Conservation (phyloP, 305 asterid genomes). For the Petunia hybrid region DNA sequence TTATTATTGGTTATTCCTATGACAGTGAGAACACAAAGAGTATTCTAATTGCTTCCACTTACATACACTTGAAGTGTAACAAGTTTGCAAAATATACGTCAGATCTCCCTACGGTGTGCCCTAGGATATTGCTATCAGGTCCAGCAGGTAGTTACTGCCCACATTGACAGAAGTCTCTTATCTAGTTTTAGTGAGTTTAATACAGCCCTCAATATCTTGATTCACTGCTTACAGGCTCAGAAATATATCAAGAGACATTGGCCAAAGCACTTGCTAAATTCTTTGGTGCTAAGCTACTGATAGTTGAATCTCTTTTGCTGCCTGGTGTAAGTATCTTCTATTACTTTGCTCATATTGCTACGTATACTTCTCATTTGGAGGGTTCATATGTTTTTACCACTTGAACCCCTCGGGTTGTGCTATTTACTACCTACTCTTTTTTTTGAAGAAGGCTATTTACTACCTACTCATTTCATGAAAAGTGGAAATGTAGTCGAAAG, state of each 20-base stretch:
- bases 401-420: neutral
- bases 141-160: conserved; percentile 73
- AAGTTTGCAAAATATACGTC: conserved; percentile 68
- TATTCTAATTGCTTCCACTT: conserved; percentile 81
- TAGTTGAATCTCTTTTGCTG: conserved; percentile 72
- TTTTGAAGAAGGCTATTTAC: neutral
- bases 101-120: conserved; percentile 83
- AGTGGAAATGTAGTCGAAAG: neutral
- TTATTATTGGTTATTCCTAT: neutral
- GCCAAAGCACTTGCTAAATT: conserved; percentile 82
- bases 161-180: neutral
- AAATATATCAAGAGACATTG: conserved; percentile 88
- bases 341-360: neutral
- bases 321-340: conserved; percentile 77
- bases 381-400: conserved; percentile 2
- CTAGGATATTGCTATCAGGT: conserved; percentile 86
- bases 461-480: neutral
- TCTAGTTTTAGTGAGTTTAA: neutral
- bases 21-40: conserved; percentile 87
- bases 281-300: conserved; percentile 69
- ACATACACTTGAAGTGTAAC: conserved; percentile 77
- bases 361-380: neutral
- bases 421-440: neutral
- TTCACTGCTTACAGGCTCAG: conserved; percentile 63
- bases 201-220: conserved; percentile 22